These are phyloP conservation scores for Solanum clarkiae DNA, from an alignment of 257 asterid genomes.

Conservation along the genomic window DNA sequence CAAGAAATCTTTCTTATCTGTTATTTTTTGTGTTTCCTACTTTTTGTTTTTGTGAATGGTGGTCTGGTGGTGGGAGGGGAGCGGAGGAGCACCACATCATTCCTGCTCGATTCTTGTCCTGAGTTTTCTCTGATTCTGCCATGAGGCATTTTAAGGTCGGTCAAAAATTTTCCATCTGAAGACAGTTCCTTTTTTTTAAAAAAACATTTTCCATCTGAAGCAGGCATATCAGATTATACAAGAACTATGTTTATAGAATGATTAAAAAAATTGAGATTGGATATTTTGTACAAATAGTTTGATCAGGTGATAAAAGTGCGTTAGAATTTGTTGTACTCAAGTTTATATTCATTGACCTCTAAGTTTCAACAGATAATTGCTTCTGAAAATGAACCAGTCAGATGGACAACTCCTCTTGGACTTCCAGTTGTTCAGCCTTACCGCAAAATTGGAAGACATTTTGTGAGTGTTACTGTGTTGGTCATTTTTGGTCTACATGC, in stretches of 20 bases:
- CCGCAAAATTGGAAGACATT: slow-evolving; percentile 54
- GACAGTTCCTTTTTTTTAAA: neutral
- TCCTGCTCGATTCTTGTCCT: neutral
- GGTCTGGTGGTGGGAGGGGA: neutral
- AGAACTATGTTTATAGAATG: neutral
- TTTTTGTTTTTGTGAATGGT: neutral
- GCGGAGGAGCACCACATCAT: neutral
- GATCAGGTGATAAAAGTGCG: neutral
- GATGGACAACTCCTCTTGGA: slow-evolving; percentile 97
- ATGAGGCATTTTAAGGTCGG: neutral
- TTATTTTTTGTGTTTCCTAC: neutral
- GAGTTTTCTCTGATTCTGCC: neutral
- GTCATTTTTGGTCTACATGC: neutral
- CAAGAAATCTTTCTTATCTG: neutral
- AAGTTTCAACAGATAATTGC: slow-evolving; percentile 61
- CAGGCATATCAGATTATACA: neutral
- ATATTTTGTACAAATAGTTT: neutral
- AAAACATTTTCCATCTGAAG: neutral
- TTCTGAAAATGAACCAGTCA: slow-evolving; percentile 75
- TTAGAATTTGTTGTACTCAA: neutral
- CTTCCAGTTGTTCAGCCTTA: slow-evolving; percentile 99
- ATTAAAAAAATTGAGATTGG: neutral
- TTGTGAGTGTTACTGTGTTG: slow-evolving; percentile 30
- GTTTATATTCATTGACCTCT: slow-evolving; percentile 6
- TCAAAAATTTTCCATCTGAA: neutral